Evolutionary conservation across 768 basidiomycete species (phyloP).

Genomic region (Tephrocybe sp.): DNA sequence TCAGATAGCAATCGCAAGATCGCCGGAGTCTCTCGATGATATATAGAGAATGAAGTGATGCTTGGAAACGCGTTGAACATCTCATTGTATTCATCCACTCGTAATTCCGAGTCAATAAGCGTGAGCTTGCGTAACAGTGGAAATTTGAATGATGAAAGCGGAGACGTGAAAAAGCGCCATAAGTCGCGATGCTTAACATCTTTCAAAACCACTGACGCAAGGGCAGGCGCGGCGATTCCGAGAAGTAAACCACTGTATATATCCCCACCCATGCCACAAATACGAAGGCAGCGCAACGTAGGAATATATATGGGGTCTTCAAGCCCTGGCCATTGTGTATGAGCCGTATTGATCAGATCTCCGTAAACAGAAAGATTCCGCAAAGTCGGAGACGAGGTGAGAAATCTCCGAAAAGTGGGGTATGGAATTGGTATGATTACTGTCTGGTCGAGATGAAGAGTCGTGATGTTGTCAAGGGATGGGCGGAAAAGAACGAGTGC

Average conservation of each 20-base stretch:
- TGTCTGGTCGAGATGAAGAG: slow-evolving; percentile 47
- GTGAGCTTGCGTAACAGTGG: slow-evolving; percentile 34
- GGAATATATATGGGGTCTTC: slow-evolving; percentile 30
- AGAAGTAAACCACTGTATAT: slow-evolving; percentile 40
- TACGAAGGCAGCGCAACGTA: slow-evolving; percentile 38
- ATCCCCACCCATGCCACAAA: slow-evolving; percentile 36
- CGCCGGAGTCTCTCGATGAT: slow-evolving; percentile 20
- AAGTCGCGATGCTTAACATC: slow-evolving; percentile 42
- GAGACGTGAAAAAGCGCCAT: slow-evolving; percentile 30
- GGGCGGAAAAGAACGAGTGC: slow-evolving; percentile 41
- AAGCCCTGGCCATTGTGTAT: slow-evolving; percentile 25
- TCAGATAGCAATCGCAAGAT: slow-evolving; percentile 29
- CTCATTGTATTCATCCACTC: slow-evolving; percentile 25
- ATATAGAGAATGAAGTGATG: slow-evolving; percentile 31
- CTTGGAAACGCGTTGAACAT: slow-evolving; percentile 33
- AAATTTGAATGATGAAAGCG: slow-evolving; percentile 26
- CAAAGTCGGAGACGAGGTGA: slow-evolving; percentile 33
- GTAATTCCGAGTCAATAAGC: slow-evolving; percentile 43
- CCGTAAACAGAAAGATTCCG: slow-evolving; percentile 45
- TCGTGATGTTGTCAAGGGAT: slow-evolving; percentile 31
- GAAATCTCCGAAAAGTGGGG: slow-evolving; percentile 31
- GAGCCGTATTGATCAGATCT: slow-evolving; percentile 30
- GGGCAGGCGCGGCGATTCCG: slow-evolving; percentile 35
- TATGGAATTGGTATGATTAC: slow-evolving; percentile 33
- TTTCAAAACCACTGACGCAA: slow-evolving; percentile 43